phyloP scores from a whole-genome alignment of 2,329 filamentous ascomycete species.

The Tolypocladium sp. region DNA sequence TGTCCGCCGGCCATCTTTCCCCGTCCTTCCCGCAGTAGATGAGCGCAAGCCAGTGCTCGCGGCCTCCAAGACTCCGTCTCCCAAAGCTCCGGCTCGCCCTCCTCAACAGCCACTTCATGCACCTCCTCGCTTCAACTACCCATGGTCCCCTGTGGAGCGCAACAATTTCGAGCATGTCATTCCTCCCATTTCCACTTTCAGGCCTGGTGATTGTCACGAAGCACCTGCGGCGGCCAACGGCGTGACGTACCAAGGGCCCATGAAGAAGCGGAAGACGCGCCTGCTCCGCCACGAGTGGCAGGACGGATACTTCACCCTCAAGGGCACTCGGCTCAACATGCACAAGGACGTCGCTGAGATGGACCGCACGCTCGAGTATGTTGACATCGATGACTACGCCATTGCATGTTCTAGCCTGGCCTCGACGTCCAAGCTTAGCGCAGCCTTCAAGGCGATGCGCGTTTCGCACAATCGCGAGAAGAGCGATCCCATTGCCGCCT shows the following conservation, averaged over 20 bases:
- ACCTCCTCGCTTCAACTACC: slow-evolving; percentile 45
- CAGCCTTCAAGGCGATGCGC: slow-evolving; percentile 75
- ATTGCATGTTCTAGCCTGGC: slow-evolving; percentile 74
- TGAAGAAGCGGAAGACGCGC: slow-evolving; percentile 88
- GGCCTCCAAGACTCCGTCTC: slow-evolving; percentile 21
- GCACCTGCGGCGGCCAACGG: slow-evolving; percentile 32
- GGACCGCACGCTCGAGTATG: slow-evolving; percentile 60
- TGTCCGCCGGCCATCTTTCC: slow-evolving; percentile 57
- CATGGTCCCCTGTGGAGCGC: slow-evolving; percentile 44
- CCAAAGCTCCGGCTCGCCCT: slow-evolving; percentile 21
- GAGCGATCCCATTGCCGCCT: slow-evolving; percentile 55
- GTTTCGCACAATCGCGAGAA: slow-evolving; percentile 47
- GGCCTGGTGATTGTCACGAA: slow-evolving; percentile 13
- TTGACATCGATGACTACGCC: slow-evolving; percentile 83
- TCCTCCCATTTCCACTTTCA: slow-evolving; percentile 21
- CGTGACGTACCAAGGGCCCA: slow-evolving; percentile 70
- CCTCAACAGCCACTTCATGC: slow-evolving; percentile 35
- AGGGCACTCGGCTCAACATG: slow-evolving; percentile 65
- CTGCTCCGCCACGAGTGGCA: slow-evolving; percentile 91
- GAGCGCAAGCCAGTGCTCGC: slow-evolving; percentile 47
- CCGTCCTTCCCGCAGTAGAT: slow-evolving; percentile 58
- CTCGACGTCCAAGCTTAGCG: slow-evolving; percentile 70
- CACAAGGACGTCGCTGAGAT: slow-evolving; percentile 51
- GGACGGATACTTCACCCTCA: slow-evolving; percentile 82
- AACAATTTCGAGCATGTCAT: slow-evolving; percentile 35